These are phyloP conservation scores for Barnettozyma pratensis DNA, from an alignment of 805 yeast genomes.

Conservation along the genomic window DNA sequence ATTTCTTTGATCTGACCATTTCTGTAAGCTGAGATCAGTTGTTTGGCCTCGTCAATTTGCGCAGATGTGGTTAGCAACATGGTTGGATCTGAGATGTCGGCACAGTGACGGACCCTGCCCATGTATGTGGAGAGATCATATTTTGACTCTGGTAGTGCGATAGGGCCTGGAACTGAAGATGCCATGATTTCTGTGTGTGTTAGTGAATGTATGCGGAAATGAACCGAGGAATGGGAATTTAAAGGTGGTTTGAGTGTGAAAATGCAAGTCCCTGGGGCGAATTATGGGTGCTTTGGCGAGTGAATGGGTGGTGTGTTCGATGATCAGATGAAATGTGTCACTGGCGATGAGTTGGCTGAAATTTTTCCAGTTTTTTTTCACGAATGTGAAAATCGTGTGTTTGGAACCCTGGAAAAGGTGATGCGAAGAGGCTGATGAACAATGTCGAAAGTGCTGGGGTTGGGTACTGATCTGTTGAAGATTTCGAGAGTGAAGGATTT, in stretches of 20 bases:
- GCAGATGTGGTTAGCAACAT: conserved; percentile 70
- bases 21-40: conserved; percentile 63
- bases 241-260: neutral
- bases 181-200: conserved; percentile 52
- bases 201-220: too few relatives aligned
- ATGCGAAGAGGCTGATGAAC: neutral
- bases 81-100: conserved; percentile 87
- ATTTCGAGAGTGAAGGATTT: conserved; percentile 42
- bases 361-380: neutral
- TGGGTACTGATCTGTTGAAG: conserved; percentile 40
- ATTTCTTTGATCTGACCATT: conserved; percentile 60
- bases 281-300: neutral
- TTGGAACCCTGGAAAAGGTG: neutral
- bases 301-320: too few relatives aligned
- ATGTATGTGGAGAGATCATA: conserved; percentile 78
- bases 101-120: conserved; percentile 95
- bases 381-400: neutral
- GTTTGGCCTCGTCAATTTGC: conserved; percentile 61
- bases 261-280: neutral
- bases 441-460: conserved; percentile 4
- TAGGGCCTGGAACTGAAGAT: conserved; percentile 78
- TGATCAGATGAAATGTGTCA: neutral
- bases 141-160: conserved; percentile 71
- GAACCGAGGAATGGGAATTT: neutral
- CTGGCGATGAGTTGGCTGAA: neutral